phyloP scores from a whole-genome alignment of 768 basidiomycete genomes.

The Tulasnella sp. region DNA sequence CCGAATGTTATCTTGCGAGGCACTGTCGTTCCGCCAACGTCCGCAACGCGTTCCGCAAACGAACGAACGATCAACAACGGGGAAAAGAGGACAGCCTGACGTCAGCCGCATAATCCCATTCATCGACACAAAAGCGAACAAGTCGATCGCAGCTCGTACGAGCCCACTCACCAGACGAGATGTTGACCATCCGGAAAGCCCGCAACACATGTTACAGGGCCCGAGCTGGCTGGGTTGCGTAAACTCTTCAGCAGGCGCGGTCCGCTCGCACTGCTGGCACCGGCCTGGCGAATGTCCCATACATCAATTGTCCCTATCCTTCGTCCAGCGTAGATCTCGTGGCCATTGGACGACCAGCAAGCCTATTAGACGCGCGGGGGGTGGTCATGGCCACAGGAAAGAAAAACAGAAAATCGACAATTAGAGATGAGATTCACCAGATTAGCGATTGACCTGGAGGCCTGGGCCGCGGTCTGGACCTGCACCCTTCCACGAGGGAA shows the following conservation, averaged over 20 bases:
- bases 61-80: background rate
- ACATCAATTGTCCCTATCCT: constrained; percentile 87
- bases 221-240: constrained; percentile 81
- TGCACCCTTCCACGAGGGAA: constrained; percentile 11
- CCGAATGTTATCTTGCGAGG: constrained; percentile 87
- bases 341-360: constrained; percentile 88
- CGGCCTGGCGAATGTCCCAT: constrained; percentile 87
- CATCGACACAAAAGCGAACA: constrained; percentile 10
- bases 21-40: constrained; percentile 45
- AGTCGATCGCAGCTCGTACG: constrained; percentile 4
- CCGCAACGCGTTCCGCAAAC: constrained; percentile 4
- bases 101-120: constrained; percentile 4
- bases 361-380: constrained; percentile 52
- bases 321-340: constrained; percentile 84
- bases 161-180: constrained; percentile 69
- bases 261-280: constrained; percentile 52
- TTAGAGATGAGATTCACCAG: constrained; percentile 10
- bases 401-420: background rate
- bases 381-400: constrained; percentile 5
- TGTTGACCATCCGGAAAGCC: constrained; percentile 91
- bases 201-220: constrained; percentile 85
- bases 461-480: constrained; percentile 17
- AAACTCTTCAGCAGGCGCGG: constrained; percentile 78
- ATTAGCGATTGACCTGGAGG: constrained; percentile 5
- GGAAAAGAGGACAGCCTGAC: background rate